A percentile compares a stretch with the other conserved stretches of the same genome.
These are phyloP conservation scores for Schwanniomyces sp. DNA, from an alignment of 805 yeast genomes.

Conservation along the genomic window DNA sequence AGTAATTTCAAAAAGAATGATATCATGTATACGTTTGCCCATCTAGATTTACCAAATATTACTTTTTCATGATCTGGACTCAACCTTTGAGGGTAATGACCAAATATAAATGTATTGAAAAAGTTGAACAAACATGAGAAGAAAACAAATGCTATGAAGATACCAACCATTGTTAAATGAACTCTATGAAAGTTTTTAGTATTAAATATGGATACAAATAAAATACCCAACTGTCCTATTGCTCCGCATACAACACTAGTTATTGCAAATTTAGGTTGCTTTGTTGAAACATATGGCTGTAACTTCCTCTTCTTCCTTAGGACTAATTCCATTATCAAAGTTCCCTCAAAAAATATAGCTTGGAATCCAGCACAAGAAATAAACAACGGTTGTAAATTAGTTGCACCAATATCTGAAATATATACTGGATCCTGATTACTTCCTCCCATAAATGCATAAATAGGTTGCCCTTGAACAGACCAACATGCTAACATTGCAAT, in stretches of 20 bases:
- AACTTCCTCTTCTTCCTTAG: conserved; percentile 59
- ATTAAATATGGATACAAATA: conserved; percentile 73
- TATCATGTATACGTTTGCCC: conserved; percentile 43
- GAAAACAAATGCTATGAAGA: conserved; percentile 70
- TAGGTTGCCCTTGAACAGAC: conserved; percentile 79
- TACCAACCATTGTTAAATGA: conserved; percentile 68
- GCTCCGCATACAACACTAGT: conserved; percentile 43
- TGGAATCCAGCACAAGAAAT: conserved; percentile 77
- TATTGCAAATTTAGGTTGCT: conserved; percentile 46
- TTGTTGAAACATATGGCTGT: conserved; percentile 47
- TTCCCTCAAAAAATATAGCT: conserved; percentile 68
- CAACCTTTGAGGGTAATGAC: conserved; percentile 34
- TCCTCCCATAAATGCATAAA: conserved; percentile 53
- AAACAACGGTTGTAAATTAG: conserved; percentile 80
- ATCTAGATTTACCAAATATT: conserved; percentile 35
- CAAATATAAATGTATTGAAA: conserved; percentile 37
- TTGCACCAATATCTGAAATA: conserved; percentile 86
- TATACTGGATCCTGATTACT: conserved; percentile 55
- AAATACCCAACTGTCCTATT: conserved; percentile 69
- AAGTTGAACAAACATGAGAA: conserved; percentile 43
- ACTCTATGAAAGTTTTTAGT: conserved; percentile 56
- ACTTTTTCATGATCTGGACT: conserved; percentile 40
- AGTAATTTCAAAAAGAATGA: conserved; percentile 53
- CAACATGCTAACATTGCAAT: conserved; percentile 75
- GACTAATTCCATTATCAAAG: conserved; percentile 60